Conservation (phyloP, 1,284 basidiomycete species). For the Rhizoctonia solani region DNA sequence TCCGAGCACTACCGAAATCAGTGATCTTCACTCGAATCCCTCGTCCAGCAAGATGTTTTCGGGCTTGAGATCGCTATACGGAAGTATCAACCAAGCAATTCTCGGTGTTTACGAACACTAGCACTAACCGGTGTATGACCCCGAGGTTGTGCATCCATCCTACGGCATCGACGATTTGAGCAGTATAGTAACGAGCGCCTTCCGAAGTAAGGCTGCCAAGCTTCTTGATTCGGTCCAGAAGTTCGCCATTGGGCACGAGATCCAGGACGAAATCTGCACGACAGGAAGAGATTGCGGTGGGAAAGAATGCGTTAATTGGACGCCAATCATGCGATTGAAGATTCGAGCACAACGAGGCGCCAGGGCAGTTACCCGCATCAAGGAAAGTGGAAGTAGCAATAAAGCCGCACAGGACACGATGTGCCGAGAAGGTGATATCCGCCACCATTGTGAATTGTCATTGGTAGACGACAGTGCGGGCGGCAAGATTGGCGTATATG, state of each 20-base stretch:
- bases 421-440: neutral
- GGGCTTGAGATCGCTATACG: conserved; percentile 78
- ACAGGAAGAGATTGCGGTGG: neutral
- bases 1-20: conserved; percentile 98
- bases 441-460: no score
- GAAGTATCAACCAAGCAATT: neutral
- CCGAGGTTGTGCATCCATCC: conserved; percentile 88
- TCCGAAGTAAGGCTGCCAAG: conserved; percentile 79
- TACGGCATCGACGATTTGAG: conserved; percentile 85
- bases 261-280: conserved; percentile 86
- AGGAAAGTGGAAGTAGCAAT: neutral
- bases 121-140: conserved; percentile 77
- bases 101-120: conserved; percentile 59
- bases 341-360: neutral
- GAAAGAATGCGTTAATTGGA: no score
- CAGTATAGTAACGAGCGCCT: conserved; percentile 81
- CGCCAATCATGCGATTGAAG: neutral
- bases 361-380: neutral
- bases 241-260: conserved; percentile 86
- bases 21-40: conserved; percentile 88
- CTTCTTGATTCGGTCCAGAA: conserved; percentile 74
- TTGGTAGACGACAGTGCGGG: no score
- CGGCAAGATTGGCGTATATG: no score
- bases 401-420: neutral
- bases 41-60: conserved; percentile 91